Evolutionary conservation across 2,329 filamentous ascomycete species (phyloP).

Genomic region (Aureobasidium pullulans): DNA sequence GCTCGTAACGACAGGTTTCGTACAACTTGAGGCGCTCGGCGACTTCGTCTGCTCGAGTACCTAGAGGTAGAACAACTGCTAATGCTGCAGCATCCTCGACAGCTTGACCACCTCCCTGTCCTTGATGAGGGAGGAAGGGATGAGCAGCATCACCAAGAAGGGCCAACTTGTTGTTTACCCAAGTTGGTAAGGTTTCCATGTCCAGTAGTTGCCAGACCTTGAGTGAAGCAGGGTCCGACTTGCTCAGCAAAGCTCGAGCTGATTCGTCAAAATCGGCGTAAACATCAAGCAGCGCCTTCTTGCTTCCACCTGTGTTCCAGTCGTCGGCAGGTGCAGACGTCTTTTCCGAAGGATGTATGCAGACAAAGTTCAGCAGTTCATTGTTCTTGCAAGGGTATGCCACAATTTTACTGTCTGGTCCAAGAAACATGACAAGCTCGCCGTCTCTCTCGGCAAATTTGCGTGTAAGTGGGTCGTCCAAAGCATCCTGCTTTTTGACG

Average conservation of each 20-base stretch:
- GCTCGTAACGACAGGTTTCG: slow-evolving; percentile 49
- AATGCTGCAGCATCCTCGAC: slow-evolving; percentile 61
- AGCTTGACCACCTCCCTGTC: slow-evolving; percentile 54
- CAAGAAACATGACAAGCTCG: slow-evolving; percentile 34
- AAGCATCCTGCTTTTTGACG: slow-evolving; percentile 36
- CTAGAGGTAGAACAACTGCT: slow-evolving; percentile 46
- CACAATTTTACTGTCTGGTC: slow-evolving; percentile 34
- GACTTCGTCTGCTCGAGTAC: slow-evolving; percentile 40
- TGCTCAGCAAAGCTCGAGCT: slow-evolving; percentile 26
- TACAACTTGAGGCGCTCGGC: slow-evolving; percentile 51
- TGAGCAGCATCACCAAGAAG: slow-evolving; percentile 62
- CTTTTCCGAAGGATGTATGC: slow-evolving; percentile 27
- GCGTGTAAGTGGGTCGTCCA: slow-evolving; percentile 32
- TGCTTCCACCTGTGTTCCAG: slow-evolving; percentile 28
- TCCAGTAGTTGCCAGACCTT: slow-evolving; percentile 56
- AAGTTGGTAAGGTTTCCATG: slow-evolving; percentile 51
- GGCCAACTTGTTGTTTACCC: slow-evolving; percentile 47
- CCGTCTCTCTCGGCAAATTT: slow-evolving; percentile 33
- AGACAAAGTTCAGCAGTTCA: slow-evolving; percentile 37
- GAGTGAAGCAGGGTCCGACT: slow-evolving; percentile 33
- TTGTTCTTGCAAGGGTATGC: slow-evolving; percentile 38
- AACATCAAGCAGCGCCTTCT: slow-evolving; percentile 29
- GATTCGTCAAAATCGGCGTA: slow-evolving; percentile 30
- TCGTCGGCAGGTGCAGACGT: slow-evolving; percentile 22
- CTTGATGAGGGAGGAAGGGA: slow-evolving; percentile 58